Evolutionary conservation across 345 rosid genomes (phyloP).

Genomic region (Boechera stricta): DNA sequence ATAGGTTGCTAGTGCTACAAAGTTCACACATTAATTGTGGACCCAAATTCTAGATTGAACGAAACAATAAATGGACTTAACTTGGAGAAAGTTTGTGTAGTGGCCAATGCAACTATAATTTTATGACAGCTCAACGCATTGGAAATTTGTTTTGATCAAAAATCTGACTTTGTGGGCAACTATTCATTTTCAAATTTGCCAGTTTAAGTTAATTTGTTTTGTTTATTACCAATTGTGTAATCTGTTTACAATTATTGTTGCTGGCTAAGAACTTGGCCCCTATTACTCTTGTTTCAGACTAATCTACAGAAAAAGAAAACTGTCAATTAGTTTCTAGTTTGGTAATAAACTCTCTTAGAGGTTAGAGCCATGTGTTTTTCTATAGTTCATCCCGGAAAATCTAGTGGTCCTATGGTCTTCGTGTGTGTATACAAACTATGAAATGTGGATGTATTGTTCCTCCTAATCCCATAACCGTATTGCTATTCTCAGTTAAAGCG

Average conservation of each 20-base stretch:
- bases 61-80: neutral
- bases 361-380: neutral
- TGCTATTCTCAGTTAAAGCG: conserved; percentile 27
- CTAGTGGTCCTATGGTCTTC: neutral
- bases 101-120: neutral
- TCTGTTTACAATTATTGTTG: neutral
- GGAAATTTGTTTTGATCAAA: conserved; percentile 3
- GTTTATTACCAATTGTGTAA: neutral
- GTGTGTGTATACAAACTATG: neutral
- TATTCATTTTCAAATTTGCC: conserved; percentile 6
- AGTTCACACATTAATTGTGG: neutral
- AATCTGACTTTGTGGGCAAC: neutral
- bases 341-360: neutral
- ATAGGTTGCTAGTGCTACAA: conserved; percentile 1
- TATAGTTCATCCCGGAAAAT: neutral
- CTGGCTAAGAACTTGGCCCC: too few species aligned
- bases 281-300: neutral
- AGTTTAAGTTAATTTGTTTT: neutral
- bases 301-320: neutral
- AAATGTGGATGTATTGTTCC: neutral
- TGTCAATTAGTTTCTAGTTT: neutral
- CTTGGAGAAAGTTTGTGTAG: neutral
- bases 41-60: neutral
- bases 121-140: neutral
- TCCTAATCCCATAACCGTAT: neutral